A percentile compares a stretch with the other conserved stretches of the same genome.
phyloP scores from a whole-genome alignment of 345 rosid genomes.

The Euphorbia tirucalli region DNA sequence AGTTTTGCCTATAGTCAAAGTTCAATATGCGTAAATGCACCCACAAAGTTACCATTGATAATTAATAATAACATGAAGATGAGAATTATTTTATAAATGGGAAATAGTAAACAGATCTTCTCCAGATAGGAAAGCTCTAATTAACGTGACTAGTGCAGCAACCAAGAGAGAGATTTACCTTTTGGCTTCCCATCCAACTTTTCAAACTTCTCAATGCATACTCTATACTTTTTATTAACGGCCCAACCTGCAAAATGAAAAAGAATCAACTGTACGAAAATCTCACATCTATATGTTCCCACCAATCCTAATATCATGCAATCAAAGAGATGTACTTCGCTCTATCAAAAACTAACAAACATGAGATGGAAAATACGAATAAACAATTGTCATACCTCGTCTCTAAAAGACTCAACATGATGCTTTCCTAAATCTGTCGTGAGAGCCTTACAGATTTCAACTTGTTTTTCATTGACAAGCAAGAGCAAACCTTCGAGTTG shows the following conservation, averaged over 20 bases:
- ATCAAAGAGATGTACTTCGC: too few relatives aligned
- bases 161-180: constrained; percentile 29
- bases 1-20: constrained; percentile 43
- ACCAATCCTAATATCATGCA: too few relatives aligned
- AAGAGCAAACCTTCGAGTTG: constrained; percentile 52
- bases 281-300: neutral
- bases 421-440: constrained; percentile 58
- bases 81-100: neutral
- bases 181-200: constrained; percentile 52
- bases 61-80: neutral
- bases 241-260: constrained; percentile 46
- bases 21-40: neutral
- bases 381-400: neutral
- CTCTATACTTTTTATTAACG: constrained; percentile 40
- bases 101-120: neutral
- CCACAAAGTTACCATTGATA: neutral
- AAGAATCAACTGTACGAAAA: neutral
- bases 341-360: too few relatives aligned
- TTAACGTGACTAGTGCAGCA: too few relatives aligned
- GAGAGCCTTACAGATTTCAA: constrained; percentile 41
- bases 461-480: constrained; percentile 42
- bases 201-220: constrained; percentile 40
- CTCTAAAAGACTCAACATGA: constrained; percentile 42
- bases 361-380: neutral
- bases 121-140: neutral